Base-by-base conservation (phyloP, 495 filamentous ascomycete genomes). In the Podospora pseudoanserina region DNA sequence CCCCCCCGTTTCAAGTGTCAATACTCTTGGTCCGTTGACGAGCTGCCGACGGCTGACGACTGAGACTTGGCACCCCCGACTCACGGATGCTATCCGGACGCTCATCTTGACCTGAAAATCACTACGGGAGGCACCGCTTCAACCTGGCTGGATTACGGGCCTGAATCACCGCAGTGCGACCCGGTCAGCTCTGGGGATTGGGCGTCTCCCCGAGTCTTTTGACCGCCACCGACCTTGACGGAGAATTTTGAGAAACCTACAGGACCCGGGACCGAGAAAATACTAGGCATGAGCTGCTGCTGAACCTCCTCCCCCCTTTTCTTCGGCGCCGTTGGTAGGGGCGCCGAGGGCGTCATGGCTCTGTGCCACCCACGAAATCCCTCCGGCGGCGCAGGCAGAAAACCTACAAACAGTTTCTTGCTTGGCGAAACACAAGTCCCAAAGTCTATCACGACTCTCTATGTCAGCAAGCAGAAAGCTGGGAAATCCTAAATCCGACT, bases 391-490 rank as follows among this genome's bases (percentile, higher is more conserved):
- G 19, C n/a, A 20, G 18, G n/a, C 55, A 26, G n/a, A 58, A 19
- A 58, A 11, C 19, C n/a, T 26, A 58, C 55, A 58, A 58, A 58
- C 55, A 58, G n/a, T 19, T 23, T 23, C 55, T 58, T 19, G 39
- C 55, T 58, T 58, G 55, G 55, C 55, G 55, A 58, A 58, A 58
- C 55, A 58, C 39, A 58, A 58, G 55, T 58, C 23, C 55, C 55
- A 58, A 58, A 58, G 55, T 58, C 55, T 58, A 58, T 58, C 55
- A 58, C 23, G 55, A 58, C 55, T 19, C 55, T 19, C n/a, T 20
- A 58, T 15, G 55, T 58, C n/a, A 58, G 55, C 55, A 58, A 23
- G 16, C 3, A 19, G 6, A 58, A 13, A 26, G n/a, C 23, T 6
- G 55, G 23, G 55, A 5, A 11, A 20, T 58, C 55, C n/a, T 58